Evolutionary conservation across 208 protist genomes (phyloP).

Genomic region (Trypanosoma cruzi): DNA sequence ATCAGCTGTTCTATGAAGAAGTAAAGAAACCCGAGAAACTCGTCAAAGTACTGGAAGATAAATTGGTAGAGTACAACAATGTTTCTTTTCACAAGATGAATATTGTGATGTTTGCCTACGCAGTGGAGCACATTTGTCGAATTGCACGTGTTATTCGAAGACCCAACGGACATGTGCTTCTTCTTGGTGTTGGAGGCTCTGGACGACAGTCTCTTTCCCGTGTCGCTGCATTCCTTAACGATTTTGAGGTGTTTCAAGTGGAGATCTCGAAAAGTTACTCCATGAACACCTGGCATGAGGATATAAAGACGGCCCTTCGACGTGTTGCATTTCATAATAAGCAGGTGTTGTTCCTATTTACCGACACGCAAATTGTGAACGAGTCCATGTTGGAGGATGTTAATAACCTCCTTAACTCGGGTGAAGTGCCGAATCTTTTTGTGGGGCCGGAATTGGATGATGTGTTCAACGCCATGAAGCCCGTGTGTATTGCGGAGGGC

Average conservation of each 20-base stretch:
- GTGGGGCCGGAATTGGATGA: constrained; percentile 94
- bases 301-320: constrained; percentile 94
- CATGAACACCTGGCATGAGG: constrained; percentile 96
- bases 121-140: constrained; percentile 96
- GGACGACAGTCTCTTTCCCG: constrained; percentile 96
- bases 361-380: constrained; percentile 98
- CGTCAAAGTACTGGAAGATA: constrained; percentile 78
- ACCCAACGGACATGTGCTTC: constrained; percentile 96
- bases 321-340: constrained; percentile 94
- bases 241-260: constrained; percentile 96
- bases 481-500: constrained; percentile 90
- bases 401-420: constrained; percentile 98
- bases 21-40: constrained; percentile 86
- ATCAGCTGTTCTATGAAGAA: constrained; percentile 88
- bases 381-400: constrained; percentile 99
- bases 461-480: constrained; percentile 94
- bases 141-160: constrained; percentile 96
- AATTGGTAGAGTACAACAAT: constrained; percentile 95
- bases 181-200: constrained; percentile 98
- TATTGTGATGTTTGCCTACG: constrained; percentile 98
- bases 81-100: constrained; percentile 88
- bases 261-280: constrained; percentile 97
- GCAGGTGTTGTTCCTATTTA: constrained; percentile 97
- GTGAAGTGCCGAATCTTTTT: constrained; percentile 98
- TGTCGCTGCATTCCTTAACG: constrained; percentile 94